phyloP scores from a whole-genome alignment of 352 stramenopile species.

The Globisporangium emineosum region DNA sequence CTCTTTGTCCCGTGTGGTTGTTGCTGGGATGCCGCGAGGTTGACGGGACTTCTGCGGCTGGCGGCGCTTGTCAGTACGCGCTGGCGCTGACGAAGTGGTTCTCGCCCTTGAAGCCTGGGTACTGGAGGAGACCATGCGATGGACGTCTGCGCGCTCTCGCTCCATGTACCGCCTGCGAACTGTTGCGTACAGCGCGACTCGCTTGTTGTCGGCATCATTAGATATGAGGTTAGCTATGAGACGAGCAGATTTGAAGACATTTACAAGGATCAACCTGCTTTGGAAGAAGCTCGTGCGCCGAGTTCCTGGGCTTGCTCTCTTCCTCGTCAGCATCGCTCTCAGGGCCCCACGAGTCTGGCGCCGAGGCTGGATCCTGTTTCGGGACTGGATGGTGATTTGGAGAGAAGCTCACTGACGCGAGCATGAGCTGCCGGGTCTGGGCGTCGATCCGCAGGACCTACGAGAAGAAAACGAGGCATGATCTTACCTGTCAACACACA shows the following conservation, averaged over 20 bases:
- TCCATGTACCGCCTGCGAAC: conserved; percentile 66
- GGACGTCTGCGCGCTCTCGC: conserved; percentile 31
- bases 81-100: conserved; percentile 3
- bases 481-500: background rate
- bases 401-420: conserved; percentile 17
- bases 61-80: background rate
- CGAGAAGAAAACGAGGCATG: background rate
- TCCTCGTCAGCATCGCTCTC: background rate
- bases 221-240: background rate
- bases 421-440: conserved; percentile 36
- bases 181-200: conserved; percentile 40
- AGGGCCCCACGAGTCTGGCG: background rate
- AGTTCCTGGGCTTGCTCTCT: background rate
- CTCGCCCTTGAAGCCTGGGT: background rate
- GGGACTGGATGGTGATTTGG: background rate
- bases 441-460: conserved; percentile 33
- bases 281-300: conserved; percentile 12
- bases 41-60: background rate
- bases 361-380: conserved; percentile 4
- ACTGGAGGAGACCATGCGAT: conserved; percentile 9
- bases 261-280: conserved; percentile 14
- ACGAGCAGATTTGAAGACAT: no score
- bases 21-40: background rate
- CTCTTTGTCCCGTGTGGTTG: background rate
- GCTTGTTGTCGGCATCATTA: no score